These are phyloP conservation scores for Globisporangium nunn DNA, from an alignment of 352 stramenopile species.

Conservation along the genomic window DNA sequence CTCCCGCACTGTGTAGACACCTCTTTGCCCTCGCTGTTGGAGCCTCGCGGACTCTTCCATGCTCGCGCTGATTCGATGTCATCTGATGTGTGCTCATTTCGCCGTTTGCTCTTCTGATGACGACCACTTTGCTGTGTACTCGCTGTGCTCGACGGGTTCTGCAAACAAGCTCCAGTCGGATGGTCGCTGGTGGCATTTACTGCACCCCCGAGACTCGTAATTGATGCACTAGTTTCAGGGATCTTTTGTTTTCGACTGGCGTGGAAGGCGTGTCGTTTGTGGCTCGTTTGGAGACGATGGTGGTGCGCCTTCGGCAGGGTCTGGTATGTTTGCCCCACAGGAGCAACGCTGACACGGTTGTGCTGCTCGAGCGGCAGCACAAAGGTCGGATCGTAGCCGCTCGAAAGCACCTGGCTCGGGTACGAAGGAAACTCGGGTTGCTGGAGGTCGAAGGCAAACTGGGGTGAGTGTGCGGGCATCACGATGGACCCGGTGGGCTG, in stretches of 20 bases:
- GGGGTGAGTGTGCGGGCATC: constrained; percentile 10
- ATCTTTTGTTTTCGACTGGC: constrained; percentile 4
- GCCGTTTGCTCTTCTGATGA: constrained; percentile 8
- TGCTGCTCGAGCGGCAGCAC: constrained; percentile 5
- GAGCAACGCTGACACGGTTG: constrained; percentile 4
- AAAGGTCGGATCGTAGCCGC: constrained; percentile 7
- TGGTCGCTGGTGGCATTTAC: not conserved
- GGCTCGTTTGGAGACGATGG: not conserved
- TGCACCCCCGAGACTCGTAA: too few relatives aligned
- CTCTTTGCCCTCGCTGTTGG: not conserved
- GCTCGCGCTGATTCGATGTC: not conserved
- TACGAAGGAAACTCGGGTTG: constrained; percentile 1
- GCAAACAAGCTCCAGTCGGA: not conserved
- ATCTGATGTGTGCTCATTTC: constrained; percentile 1
- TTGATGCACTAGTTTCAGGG: not conserved
- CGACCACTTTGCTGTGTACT: not conserved
- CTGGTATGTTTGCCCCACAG: constrained; percentile 6
- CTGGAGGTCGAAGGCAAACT: constrained; percentile 3
- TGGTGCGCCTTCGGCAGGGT: constrained; percentile 1
- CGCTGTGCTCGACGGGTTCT: not conserved
- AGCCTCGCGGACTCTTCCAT: constrained; percentile 12
- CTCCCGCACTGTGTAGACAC: not conserved
- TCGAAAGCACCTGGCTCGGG: not conserved
- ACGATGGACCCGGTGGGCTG: constrained; percentile 2
- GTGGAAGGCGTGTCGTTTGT: not conserved